phyloP scores from a whole-genome alignment of 2,329 filamentous ascomycete species.

The Anthostomella pinea region DNA sequence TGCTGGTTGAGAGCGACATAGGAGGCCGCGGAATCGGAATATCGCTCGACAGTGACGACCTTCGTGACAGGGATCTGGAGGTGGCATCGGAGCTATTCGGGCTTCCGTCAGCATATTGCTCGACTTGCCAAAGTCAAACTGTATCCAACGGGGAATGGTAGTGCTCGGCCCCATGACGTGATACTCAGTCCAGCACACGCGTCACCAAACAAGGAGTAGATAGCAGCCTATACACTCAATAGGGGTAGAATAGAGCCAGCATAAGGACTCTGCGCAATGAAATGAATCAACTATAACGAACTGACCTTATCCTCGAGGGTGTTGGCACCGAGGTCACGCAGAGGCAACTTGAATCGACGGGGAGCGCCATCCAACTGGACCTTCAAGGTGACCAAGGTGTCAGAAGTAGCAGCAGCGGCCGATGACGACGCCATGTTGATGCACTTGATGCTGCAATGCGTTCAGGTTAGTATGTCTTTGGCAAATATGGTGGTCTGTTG shows the following conservation, averaged over 20 bases:
- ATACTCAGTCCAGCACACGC: too few relatives aligned
- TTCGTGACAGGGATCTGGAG: constrained; percentile 63
- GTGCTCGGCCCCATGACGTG: too few relatives aligned
- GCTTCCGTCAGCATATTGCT: not conserved
- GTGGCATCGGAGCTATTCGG: constrained; percentile 62
- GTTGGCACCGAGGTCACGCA: constrained; percentile 75
- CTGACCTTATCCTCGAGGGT: constrained; percentile 82
- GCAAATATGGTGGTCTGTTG: too few relatives aligned
- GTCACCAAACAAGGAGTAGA: too few relatives aligned
- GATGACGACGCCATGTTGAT: constrained; percentile 37
- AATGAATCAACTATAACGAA: not conserved
- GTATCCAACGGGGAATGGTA: too few relatives aligned
- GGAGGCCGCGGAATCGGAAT: constrained; percentile 83
- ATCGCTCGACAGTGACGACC: constrained; percentile 77
- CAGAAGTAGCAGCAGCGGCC: constrained; percentile 40
- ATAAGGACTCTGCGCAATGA: too few relatives aligned
- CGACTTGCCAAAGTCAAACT: too few relatives aligned
- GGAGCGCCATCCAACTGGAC: constrained; percentile 72
- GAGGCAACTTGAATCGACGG: constrained; percentile 83
- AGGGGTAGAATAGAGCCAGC: too few relatives aligned
- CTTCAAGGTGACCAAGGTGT: constrained; percentile 83
- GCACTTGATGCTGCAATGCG: constrained; percentile 5
- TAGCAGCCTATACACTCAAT: too few relatives aligned
- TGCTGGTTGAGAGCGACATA: constrained; percentile 76
- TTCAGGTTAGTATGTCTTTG: constrained; percentile 1